Conservation (phyloP, 495 filamentous ascomycete species). For the Penicillium paxilli region DNA sequence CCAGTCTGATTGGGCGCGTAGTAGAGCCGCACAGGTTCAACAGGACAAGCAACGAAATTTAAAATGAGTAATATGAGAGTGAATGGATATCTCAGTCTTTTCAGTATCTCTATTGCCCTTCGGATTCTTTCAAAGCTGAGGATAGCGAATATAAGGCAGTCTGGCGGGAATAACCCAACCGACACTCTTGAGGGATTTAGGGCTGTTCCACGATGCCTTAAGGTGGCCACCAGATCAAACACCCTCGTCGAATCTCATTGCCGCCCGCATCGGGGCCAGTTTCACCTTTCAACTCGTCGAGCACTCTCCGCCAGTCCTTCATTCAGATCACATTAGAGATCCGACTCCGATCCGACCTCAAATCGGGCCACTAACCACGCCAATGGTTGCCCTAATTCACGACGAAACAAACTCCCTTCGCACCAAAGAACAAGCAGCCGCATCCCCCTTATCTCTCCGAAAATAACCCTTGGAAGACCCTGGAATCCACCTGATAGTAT, state of each 20-base stretch:
- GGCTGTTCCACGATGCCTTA: too few relatives aligned
- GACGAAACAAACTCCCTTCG: conserved; percentile 16
- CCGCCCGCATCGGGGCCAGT: conserved; percentile 4
- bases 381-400: background rate
- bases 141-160: too few relatives aligned
- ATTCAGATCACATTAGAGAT: background rate
- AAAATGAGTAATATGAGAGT: background rate
- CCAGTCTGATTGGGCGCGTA: conserved; percentile 17
- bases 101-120: too few relatives aligned
- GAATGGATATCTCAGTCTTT: background rate
- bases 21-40: background rate
- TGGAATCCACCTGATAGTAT: background rate
- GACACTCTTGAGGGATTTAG: too few relatives aligned
- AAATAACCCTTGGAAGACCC: background rate
- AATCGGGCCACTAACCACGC: background rate
- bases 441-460: too few relatives aligned
- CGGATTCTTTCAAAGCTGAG: too few relatives aligned
- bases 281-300: conserved; percentile 9
- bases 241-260: too few relatives aligned
- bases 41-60: background rate
- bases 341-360: conserved; percentile 2
- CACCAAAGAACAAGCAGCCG: too few relatives aligned
- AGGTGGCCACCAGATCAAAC: too few relatives aligned
- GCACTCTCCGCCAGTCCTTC: conserved; percentile 10
- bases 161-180: too few relatives aligned